These are phyloP conservation scores for Aspergillus pseudoterreus DNA, from an alignment of 2,329 filamentous ascomycete genomes.

Conservation along the genomic window DNA sequence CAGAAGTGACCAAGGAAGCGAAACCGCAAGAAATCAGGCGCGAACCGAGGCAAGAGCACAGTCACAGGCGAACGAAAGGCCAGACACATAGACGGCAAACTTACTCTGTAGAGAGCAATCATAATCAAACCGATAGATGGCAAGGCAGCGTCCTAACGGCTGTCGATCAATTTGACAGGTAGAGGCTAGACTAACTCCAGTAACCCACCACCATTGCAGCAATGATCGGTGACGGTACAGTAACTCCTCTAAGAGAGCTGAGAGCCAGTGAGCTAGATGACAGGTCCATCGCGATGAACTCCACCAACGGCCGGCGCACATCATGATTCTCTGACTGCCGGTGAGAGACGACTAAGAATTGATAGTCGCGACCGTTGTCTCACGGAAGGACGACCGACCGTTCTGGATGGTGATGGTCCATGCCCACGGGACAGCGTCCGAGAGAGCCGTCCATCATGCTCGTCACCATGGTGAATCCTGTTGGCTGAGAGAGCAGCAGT, in stretches of 20 bases:
- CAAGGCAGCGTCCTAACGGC: not conserved
- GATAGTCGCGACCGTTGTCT: slow-evolving; percentile 15
- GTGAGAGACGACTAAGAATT: slow-evolving; percentile 4
- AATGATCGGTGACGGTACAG: too few relatives aligned
- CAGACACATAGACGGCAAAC: not conserved
- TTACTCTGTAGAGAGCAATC: not conserved
- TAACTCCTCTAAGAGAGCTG: not conserved
- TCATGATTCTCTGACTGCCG: not conserved
- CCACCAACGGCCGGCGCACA: slow-evolving; percentile 1
- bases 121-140: too few relatives aligned
- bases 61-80: not conserved
- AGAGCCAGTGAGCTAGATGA: not conserved
- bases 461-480: not conserved
- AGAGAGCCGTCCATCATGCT: not conserved
- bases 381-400: slow-evolving; percentile 2
- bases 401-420: slow-evolving; percentile 2
- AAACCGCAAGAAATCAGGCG: not conserved
- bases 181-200: not conserved
- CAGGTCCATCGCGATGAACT: slow-evolving; percentile 1
- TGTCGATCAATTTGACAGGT: slow-evolving; percentile 4
- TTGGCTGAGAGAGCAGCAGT: not conserved
- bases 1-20: not conserved
- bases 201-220: too few relatives aligned
- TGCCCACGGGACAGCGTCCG: slow-evolving; percentile 3
- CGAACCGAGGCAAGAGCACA: not conserved